Percentiles rank a stretch among this genome's conserved stretches.
These are phyloP conservation scores for Articulospora tetracladia DNA, from an alignment of 495 filamentous ascomycete genomes.

Conservation along the genomic window DNA sequence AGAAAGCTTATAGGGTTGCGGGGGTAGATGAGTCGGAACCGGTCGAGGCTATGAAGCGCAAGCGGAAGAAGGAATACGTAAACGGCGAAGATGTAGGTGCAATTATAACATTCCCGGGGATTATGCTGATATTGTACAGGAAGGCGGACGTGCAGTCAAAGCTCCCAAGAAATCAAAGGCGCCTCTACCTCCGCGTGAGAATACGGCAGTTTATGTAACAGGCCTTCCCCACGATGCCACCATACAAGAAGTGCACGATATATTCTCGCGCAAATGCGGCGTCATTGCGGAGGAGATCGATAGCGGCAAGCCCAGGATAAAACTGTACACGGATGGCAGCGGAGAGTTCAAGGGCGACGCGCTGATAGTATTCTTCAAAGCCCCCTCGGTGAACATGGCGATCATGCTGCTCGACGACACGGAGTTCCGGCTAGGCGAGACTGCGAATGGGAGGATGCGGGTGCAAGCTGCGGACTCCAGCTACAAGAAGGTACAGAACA, in stretches of 20 bases:
- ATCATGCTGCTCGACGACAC: constrained; percentile 91
- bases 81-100: constrained; percentile 57
- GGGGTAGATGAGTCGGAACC: constrained; percentile 63
- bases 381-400: constrained; percentile 83
- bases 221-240: constrained; percentile 75
- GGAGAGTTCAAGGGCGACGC: constrained; percentile 92
- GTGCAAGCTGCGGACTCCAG: constrained; percentile 83
- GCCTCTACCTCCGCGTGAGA: constrained; percentile 57
- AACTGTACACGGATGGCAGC: constrained; percentile 80
- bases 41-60: constrained; percentile 51
- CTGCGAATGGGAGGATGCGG: constrained; percentile 60
- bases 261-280: constrained; percentile 83
- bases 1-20: constrained; percentile 65
- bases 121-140: constrained; percentile 26
- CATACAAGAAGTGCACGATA: constrained; percentile 71
- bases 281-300: constrained; percentile 95
- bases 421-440: constrained; percentile 65
- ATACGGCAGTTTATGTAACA: constrained; percentile 88
- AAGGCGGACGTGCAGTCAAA: constrained; percentile 23
- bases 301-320: constrained; percentile 77
- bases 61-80: constrained; percentile 69
- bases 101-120: too few species aligned
- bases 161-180: constrained; percentile 49
- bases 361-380: constrained; percentile 88
- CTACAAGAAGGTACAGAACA: constrained; percentile 66